Percentiles rank a stretch among this genome's conserved stretches.
phyloP scores from a whole-genome alignment of 495 filamentous ascomycete species.

The Aspergillus funiculosus region DNA sequence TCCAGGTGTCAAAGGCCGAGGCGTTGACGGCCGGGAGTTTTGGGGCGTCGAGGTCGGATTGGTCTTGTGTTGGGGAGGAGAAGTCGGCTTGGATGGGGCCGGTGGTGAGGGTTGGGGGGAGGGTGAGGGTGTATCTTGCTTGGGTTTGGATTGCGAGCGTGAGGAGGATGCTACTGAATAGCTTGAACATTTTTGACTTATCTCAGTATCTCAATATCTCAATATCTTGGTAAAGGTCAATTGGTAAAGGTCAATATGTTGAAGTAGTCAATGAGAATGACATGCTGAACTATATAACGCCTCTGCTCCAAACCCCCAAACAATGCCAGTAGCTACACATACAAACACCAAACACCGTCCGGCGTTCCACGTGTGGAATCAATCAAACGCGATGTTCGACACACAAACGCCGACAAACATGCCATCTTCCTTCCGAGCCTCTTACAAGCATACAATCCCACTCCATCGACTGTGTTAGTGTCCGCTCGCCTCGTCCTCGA shows the following conservation, averaged over 20 bases:
- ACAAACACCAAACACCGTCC: slow-evolving; percentile 6
- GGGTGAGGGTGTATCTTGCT: slow-evolving; percentile 6
- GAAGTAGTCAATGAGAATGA: neutral
- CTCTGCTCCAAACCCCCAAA: slow-evolving; percentile 3
- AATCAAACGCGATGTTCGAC: slow-evolving; percentile 9
- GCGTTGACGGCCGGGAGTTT: slow-evolving; percentile 25
- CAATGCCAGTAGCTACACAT: too few species aligned
- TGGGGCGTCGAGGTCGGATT: slow-evolving; percentile 27
- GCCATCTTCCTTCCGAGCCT: too few species aligned
- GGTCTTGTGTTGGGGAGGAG: neutral
- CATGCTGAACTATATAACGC: neutral
- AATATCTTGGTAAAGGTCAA: neutral
- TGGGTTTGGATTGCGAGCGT: neutral
- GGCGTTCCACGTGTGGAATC: slow-evolving; percentile 17
- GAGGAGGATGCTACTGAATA: neutral
- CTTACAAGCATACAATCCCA: too few species aligned
- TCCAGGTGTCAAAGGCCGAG: slow-evolving; percentile 39
- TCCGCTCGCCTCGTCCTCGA: slow-evolving; percentile 6
- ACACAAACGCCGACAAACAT: slow-evolving; percentile 15
- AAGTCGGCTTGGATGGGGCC: slow-evolving; percentile 5
- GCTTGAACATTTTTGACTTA: neutral
- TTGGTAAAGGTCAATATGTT: neutral
- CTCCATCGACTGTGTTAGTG: slow-evolving; percentile 9
- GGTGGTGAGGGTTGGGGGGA: neutral
- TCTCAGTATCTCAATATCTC: neutral